These are phyloP conservation scores for Musa beccarii DNA, from an alignment of 176 grass and related monocot species.

Conservation along the genomic window DNA sequence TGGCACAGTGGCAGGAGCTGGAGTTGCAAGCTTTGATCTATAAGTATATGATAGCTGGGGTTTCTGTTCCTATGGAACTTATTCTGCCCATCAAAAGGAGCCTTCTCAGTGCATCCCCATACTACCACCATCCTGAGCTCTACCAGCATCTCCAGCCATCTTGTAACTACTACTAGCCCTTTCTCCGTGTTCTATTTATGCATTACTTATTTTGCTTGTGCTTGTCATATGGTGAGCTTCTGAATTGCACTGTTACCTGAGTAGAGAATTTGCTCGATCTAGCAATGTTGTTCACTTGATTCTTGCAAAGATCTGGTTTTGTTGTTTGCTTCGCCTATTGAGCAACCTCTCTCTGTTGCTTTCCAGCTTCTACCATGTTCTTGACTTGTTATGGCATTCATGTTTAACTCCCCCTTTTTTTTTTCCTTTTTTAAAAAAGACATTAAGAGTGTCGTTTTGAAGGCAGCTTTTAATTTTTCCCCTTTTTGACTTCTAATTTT, in stretches of 20 bases:
- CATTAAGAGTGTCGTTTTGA: neutral
- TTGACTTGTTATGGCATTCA: too few species aligned
- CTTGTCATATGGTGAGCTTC: neutral
- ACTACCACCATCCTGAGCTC: neutral
- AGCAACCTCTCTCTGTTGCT: neutral
- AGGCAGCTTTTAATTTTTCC: neutral
- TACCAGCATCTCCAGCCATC: conserved; percentile 16
- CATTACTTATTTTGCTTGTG: neutral
- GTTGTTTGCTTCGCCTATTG: neutral
- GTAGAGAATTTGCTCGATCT: neutral
- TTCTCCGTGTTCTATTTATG: neutral
- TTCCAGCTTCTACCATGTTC: neutral
- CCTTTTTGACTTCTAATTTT: neutral
- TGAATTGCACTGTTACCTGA: neutral
- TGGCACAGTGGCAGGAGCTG: conserved; percentile 20
- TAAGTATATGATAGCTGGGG: conserved; percentile 20
- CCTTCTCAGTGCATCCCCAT: conserved; percentile 5
- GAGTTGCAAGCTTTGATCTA: conserved; percentile 26
- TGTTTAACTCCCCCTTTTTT: too few species aligned
- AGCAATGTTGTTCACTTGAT: neutral
- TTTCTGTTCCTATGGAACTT: conserved; percentile 17
- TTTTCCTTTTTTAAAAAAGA: too few species aligned
- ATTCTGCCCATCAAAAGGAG: conserved; percentile 20
- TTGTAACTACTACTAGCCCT: neutral
- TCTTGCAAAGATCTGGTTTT: neutral